Percentiles rank a stretch among this genome's conserved stretches.
These are phyloP conservation scores for Vachellia pachyceras DNA, from an alignment of 306 rosid species.

Conservation along the genomic window DNA sequence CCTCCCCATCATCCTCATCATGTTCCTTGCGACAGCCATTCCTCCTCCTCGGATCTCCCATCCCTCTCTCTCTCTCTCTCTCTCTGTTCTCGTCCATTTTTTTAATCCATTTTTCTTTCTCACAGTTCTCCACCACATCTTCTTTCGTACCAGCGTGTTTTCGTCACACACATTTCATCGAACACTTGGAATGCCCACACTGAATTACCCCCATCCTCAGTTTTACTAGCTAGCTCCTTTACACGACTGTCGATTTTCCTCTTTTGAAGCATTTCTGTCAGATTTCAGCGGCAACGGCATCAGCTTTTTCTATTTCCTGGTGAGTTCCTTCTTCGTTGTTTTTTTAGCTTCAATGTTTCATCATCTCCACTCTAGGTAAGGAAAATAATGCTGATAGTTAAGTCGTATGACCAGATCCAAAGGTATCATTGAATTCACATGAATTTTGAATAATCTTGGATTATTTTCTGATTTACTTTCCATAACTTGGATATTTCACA, in stretches of 20 bases:
- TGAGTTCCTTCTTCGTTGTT: background rate
- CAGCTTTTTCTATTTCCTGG: background rate
- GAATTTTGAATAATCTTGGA: background rate
- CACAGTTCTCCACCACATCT: background rate
- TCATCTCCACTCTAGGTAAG: too few relatives aligned
- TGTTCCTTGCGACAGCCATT: constrained; percentile 34
- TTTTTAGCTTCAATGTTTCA: too few relatives aligned
- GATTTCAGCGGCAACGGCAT: background rate
- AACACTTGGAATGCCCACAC: background rate
- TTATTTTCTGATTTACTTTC: background rate
- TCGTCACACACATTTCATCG: background rate
- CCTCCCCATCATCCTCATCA: constrained; percentile 47
- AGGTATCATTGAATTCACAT: background rate
- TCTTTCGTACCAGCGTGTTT: background rate
- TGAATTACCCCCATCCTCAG: background rate
- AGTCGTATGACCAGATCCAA: background rate
- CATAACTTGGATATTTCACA: background rate
- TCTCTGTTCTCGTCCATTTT: constrained; percentile 5
- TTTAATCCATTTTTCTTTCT: constrained; percentile 26
- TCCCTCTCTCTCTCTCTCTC: too few relatives aligned
- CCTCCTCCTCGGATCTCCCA: constrained; percentile 71
- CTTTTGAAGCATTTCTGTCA: background rate
- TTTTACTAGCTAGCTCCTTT: background rate
- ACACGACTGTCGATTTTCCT: background rate
- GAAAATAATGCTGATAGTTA: background rate